These are phyloP conservation scores for Saprolegnia parasitica DNA, from an alignment of 352 stramenopile species.

Conservation along the genomic window DNA sequence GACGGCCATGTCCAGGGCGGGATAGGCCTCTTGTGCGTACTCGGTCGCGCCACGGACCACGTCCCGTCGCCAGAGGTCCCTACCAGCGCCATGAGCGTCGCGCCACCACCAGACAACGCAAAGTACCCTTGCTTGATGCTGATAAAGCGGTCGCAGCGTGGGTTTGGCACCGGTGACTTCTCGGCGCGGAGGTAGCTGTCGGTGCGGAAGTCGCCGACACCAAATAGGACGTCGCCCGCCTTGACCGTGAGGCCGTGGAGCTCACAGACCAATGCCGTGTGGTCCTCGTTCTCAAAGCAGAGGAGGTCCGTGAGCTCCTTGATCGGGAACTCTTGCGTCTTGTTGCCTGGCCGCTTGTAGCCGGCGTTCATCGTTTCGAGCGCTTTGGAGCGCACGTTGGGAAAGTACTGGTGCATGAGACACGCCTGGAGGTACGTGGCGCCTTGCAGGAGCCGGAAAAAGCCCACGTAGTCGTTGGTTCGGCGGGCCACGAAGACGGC, in stretches of 20 bases:
- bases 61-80: conserved; percentile 59
- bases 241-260: conserved; percentile 58
- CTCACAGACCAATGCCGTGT: conserved; percentile 55
- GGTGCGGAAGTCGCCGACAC: conserved; percentile 61
- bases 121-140: conserved; percentile 81
- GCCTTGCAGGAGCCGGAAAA: conserved; percentile 69
- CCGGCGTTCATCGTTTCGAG: conserved; percentile 77
- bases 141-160: conserved; percentile 61
- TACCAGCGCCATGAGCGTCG: conserved; percentile 27
- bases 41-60: conserved; percentile 79
- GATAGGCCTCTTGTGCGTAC: conserved; percentile 66
- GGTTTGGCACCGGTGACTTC: conserved; percentile 56
- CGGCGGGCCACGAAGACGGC: conserved; percentile 79
- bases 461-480: conserved; percentile 77
- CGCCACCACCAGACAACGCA: neutral
- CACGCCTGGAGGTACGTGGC: conserved; percentile 81
- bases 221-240: conserved; percentile 67
- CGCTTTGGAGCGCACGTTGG: conserved; percentile 61
- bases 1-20: conserved; percentile 63
- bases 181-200: conserved; percentile 57
- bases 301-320: conserved; percentile 55
- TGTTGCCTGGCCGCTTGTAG: conserved; percentile 43
- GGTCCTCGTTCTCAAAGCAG: conserved; percentile 79
- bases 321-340: conserved; percentile 42
- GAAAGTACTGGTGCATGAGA: conserved; percentile 76